Evolutionary conservation across 2,329 filamentous ascomycete genomes (phyloP), one percentile per base, ranked within the genome.

Genomic region (Fusarium tuaranense): DNA sequence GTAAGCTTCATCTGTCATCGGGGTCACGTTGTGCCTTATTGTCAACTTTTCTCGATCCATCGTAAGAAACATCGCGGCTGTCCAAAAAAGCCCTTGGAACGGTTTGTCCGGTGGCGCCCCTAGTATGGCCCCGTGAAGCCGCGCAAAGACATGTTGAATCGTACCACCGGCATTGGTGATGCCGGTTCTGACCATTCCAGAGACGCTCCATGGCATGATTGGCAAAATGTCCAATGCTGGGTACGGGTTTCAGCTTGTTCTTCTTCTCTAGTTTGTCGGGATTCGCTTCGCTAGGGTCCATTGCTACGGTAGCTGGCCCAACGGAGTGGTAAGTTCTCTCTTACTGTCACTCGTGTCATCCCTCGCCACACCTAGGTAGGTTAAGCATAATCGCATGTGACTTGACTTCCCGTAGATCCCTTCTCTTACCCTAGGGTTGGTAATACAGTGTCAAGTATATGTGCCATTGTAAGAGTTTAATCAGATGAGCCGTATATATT

Each of bases 41-140:
- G 44, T 55, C 51, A 55, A 32, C 51, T 55, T 30, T 53, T 30
- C 51, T 32, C 51, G 27, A 55, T 55, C 27, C 51, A 32, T n/a
- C 5, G 4, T 5, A 55, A 25, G 18, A 30, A 18, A 18, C 51
- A 32, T 55, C 27, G 27, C 51, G 51, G 18, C 51, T 32, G n/a
- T 30, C 25, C 48, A 48, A 53, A 22, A 46, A 34, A 8, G 25
- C 27, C 48, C 27, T 55, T 20, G 51, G 27, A 53, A 53, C 39
- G 44, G 41, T 59, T 74, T 71, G 68, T 16, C 63, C 55, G 57
- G 68, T 73, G 71, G 71, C 71, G 71, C 48, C 30, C 63, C 63
- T 71, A 74, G 71, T 32, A 71, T 38, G n/a, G 13, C 58, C 30
- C 27, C 51, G 18, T 32, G 51, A 55, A 32, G 51, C 27, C 27